Base-by-base conservation (phyloP, 1,139 yeast species). In the Chernovozyma sophiae-reginae region DNA sequence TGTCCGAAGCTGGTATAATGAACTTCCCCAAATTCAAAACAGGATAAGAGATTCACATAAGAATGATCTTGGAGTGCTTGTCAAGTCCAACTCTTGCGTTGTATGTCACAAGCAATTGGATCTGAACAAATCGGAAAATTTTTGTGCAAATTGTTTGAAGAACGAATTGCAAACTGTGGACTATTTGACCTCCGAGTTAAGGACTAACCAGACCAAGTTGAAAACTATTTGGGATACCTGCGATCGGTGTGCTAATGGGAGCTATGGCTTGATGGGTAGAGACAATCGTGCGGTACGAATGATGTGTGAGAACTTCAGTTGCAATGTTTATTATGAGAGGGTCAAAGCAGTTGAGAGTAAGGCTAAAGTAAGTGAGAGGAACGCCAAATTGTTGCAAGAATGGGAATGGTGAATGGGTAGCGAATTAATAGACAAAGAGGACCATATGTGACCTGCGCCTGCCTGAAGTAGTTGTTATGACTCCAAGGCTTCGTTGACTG, bases 1-100 rank as follows among this genome's bases (percentile, higher is more conserved):
- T 58, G 70, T 90, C 4, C 68, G 68, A 36, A 67, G 67, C 2
- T 92, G 98, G 98, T 86, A 81, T 46, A 60, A 62, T n/a, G 86
- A 81, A 30, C 66, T 89, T 61, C 87, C 95, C 1, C 71, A 69
- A 39, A 45, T 46, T 17, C 28, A 57, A 25, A 37, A 41, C 8
- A 40, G 45, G 35, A 40, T 12, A 35, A 40, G 8, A 36, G 43
- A 27, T 33, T 44, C 41, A 16, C 39, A 40, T 29, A 28, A 37
- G 15, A 33, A 27, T 4, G 47, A 50, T 44, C 25, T 52, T 28
- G 47, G 55, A 37, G 31, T 40, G 28, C 33, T 44, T 47, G 3
- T 45, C 48, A n/a, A 44, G 35, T 15, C 43, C 53, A 24, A 41
- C 16, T 41, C 43, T 14, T 61, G 68, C 34, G 30, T 51, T 3